Base-by-base conservation (phyloP, 2,329 filamentous ascomycete species). In the Epichloe brachyelytri region DNA sequence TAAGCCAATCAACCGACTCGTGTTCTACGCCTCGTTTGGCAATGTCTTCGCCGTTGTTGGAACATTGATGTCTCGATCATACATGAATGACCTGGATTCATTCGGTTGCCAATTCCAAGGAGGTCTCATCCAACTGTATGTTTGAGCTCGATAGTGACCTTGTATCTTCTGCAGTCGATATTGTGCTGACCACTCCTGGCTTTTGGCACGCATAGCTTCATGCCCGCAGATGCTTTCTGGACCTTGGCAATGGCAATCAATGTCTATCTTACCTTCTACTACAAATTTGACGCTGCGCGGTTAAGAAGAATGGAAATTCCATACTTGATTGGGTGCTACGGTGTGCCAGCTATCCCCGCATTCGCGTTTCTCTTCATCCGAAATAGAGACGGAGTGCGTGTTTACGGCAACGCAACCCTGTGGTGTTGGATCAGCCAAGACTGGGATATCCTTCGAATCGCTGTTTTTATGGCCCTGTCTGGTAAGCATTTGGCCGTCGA, bases 1-100 rank as follows among this genome's bases (percentile, higher is more conserved):
- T 60, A 91, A 89, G 62, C 85, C 87, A n/a, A 89, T 93, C 69
- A 93, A 93, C 62, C 77, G 88, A 17, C 74, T 94, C 0, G 82
- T 91, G 10, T 91, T 94, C 65, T 93, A 85, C 63, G 87, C 88
- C 6, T 85, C 85, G 0, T 85, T 87, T 61, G 88, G 87, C 8
- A 94, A 95, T 60, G 74, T 91, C 58, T 73, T 89, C 66, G 80
- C 79, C 54, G 91, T 88, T 63, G 76, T 88, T 17, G 86, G 82
- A 1, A 89, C 87, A 0, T 66, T 91, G 36, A 86, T 91, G 60
- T 82, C 84, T 0, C 75, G 77, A 37, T 73, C 76, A 1, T 85
- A 80, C 39, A 67, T 87, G 6, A 57, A 61, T 2, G 60, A 69
- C 8, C 66, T 72, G 1, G 55, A 68, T 15, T 75, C 73, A 0